Conservation (phyloP, 1,284 basidiomycete species). For the Apiotrichum gracile region DNA sequence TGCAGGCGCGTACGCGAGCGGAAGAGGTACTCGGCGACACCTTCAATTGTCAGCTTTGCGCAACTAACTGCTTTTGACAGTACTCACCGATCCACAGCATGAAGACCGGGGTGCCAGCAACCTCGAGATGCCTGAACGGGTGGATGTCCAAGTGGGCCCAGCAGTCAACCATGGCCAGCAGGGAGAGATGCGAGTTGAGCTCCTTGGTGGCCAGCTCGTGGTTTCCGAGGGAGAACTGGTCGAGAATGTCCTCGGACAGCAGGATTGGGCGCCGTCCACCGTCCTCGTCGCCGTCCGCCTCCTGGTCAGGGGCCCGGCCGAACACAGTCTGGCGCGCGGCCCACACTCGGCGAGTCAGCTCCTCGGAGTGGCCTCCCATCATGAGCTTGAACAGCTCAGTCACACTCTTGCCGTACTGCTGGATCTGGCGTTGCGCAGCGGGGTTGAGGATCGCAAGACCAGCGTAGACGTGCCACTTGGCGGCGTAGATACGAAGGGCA, state of each 20-base stretch:
- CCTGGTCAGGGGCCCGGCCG: constrained; percentile 48
- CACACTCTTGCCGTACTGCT: constrained; percentile 77
- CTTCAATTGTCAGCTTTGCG: constrained; percentile 17
- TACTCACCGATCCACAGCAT: constrained; percentile 77
- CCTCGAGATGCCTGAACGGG: constrained; percentile 83
- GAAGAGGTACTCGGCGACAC: constrained; percentile 94
- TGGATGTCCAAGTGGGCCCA: constrained; percentile 85
- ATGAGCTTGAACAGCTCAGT: constrained; percentile 95
- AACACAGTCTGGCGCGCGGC: constrained; percentile 75
- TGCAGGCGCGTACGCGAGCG: constrained; percentile 59
- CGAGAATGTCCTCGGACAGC: constrained; percentile 77
- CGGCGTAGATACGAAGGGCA: constrained; percentile 89
- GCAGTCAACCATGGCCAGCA: constrained; percentile 98
- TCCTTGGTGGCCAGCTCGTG: constrained; percentile 46
- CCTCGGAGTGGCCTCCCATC: constrained; percentile 68
- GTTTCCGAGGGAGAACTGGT: constrained; percentile 76
- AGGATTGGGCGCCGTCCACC: constrained; percentile 61
- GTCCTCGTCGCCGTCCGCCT: constrained; percentile 32
- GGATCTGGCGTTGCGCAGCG: constrained; percentile 79
- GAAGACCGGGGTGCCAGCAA: constrained; percentile 95
- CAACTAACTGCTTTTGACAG: neutral
- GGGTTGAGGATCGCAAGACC: constrained; percentile 96
- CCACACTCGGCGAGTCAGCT: constrained; percentile 67
- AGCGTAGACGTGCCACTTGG: constrained; percentile 98
- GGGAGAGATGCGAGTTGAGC: constrained; percentile 82